These are phyloP conservation scores for Postia placenta DNA, from an alignment of 768 basidiomycete genomes.

Conservation along the genomic window DNA sequence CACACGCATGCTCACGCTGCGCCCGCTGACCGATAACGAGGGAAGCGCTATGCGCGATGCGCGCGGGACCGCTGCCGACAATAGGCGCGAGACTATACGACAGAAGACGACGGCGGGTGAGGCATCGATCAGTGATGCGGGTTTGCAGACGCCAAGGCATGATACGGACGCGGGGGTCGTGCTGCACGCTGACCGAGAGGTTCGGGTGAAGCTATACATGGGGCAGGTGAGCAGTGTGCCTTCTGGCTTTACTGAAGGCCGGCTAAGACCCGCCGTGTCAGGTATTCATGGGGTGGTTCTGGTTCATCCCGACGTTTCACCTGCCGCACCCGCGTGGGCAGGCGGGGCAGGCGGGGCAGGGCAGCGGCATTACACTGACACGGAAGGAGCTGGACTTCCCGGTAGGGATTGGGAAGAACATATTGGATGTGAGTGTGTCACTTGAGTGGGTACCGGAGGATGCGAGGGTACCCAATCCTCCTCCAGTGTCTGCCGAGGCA, in stretches of 20 bases:
- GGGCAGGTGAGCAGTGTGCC: slow-evolving; percentile 43
- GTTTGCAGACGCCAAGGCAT: slow-evolving; percentile 25
- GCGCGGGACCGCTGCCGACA: slow-evolving; percentile 20
- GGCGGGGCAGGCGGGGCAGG: slow-evolving; percentile 18
- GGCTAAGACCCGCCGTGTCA: slow-evolving; percentile 28
- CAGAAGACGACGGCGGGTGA: slow-evolving; percentile 28
- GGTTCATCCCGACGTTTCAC: slow-evolving; percentile 84
- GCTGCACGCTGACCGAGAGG: slow-evolving; percentile 61
- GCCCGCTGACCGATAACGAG: slow-evolving; percentile 37
- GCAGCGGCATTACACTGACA: slow-evolving; percentile 39
- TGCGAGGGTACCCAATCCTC: slow-evolving; percentile 19
- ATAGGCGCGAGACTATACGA: neutral
- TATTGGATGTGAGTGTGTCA: slow-evolving; percentile 61
- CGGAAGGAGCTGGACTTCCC: slow-evolving; percentile 74
- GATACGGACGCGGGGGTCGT: slow-evolving; percentile 41
- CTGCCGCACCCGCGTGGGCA: slow-evolving; percentile 54
- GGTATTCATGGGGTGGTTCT: slow-evolving; percentile 79
- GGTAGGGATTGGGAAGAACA: slow-evolving; percentile 59
- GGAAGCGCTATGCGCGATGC: slow-evolving; percentile 37
- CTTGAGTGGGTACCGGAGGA: slow-evolving; percentile 34
- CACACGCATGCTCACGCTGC: slow-evolving; percentile 41
- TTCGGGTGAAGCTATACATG: slow-evolving; percentile 66
- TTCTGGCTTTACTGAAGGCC: neutral
- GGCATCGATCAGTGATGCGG: slow-evolving; percentile 39
- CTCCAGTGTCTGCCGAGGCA: slow-evolving; percentile 19